Evolutionary conservation across 805 yeast species (phyloP).

Genomic region (Wilhelminamyces savonicus): DNA sequence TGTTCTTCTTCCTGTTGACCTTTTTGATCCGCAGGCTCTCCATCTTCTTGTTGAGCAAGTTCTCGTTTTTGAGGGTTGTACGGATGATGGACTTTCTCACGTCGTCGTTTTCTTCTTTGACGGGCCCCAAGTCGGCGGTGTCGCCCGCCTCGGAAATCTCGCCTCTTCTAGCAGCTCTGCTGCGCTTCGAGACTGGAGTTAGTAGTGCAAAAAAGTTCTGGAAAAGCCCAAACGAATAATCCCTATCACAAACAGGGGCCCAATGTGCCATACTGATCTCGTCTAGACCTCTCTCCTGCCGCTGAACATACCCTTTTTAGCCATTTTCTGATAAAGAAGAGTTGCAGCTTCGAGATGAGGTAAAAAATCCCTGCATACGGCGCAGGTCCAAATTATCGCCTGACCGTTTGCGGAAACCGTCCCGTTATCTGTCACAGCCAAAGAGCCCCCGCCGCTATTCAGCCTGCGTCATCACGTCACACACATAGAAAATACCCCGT

Average conservation of each 20-base stretch:
- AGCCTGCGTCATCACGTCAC: too few relatives aligned
- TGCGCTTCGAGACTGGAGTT: slow-evolving; percentile 52
- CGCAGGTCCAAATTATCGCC: too few relatives aligned
- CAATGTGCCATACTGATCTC: neutral
- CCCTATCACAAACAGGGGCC: neutral
- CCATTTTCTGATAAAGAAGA: slow-evolving; percentile 20
- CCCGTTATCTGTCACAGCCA: too few relatives aligned
- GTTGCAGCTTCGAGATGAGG: slow-evolving; percentile 1
- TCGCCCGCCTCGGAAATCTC: slow-evolving; percentile 34
- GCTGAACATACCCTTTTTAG: slow-evolving; percentile 30
- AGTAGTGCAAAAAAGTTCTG: slow-evolving; percentile 6
- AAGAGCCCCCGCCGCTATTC: too few relatives aligned
- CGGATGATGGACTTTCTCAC: slow-evolving; percentile 60
- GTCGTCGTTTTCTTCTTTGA: slow-evolving; percentile 55
- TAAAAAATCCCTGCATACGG: too few relatives aligned
- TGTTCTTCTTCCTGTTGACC: slow-evolving; percentile 24
- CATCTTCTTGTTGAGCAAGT: slow-evolving; percentile 50
- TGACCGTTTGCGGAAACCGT: too few relatives aligned
- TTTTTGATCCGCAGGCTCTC: slow-evolving; percentile 31
- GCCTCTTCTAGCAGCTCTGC: slow-evolving; percentile 76
- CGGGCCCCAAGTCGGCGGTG: slow-evolving; percentile 41
- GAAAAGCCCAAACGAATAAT: too few relatives aligned
- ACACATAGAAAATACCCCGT: too few relatives aligned
- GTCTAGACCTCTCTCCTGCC: too few relatives aligned
- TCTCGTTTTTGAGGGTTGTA: slow-evolving; percentile 60